Evolutionary conservation across 371 early-diverging fungal genomes (phyloP).

Genomic region (Mucor piriformis): DNA sequence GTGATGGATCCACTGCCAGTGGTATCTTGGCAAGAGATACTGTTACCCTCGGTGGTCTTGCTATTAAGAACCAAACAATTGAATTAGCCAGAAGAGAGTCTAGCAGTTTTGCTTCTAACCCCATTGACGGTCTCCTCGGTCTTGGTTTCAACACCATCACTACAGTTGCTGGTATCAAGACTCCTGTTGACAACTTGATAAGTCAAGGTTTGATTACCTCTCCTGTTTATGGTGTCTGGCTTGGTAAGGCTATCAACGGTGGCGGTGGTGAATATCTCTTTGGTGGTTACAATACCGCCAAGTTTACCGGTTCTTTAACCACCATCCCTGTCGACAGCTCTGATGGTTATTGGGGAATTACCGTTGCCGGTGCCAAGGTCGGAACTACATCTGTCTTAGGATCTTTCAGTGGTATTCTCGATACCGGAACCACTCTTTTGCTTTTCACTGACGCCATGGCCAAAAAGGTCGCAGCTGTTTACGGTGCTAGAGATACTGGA

Average conservation of each 20-base stretch:
- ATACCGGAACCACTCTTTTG: constrained; percentile 66
- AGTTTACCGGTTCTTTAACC: constrained; percentile 49
- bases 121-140: constrained; percentile 35
- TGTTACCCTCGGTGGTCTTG: constrained; percentile 31
- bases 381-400: constrained; percentile 7
- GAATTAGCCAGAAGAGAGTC: constrained; percentile 26
- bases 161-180: constrained; percentile 33
- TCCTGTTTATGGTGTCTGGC: constrained; percentile 37
- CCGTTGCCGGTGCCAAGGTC: constrained; percentile 31
- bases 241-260: constrained; percentile 32
- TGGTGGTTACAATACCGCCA: constrained; percentile 49
- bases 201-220: constrained; percentile 37
- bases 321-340: constrained; percentile 53
- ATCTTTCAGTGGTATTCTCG: constrained; percentile 51
- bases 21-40: constrained; percentile 33
- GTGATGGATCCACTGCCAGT: constrained; percentile 43
- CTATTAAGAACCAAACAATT: constrained; percentile 24
- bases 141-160: constrained; percentile 54
- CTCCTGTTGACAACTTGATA: constrained; percentile 44
- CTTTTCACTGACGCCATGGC: constrained; percentile 51
- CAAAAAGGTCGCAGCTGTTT: constrained; percentile 19
- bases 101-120: constrained; percentile 7
- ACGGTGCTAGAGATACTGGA: constrained; percentile 23
- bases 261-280: constrained; percentile 49
- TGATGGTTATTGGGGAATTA: constrained; percentile 51